A percentile compares a stretch with the other conserved stretches of the same genome.
phyloP scores from a whole-genome alignment of 345 rosid genomes.

The Lepidium africanum region DNA sequence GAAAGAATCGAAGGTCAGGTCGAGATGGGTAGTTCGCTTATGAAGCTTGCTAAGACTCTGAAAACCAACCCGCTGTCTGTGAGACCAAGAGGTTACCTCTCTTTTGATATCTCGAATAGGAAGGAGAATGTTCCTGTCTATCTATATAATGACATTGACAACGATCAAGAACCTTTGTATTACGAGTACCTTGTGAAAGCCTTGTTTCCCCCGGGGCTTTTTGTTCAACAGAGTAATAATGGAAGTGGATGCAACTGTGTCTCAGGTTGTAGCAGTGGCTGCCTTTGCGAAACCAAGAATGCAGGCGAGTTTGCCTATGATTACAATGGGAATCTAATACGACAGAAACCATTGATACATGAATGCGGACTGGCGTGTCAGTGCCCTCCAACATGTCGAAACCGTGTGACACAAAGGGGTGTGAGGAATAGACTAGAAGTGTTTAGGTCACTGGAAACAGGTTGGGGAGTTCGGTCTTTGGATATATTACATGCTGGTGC shows the following conservation, averaged over 20 bases:
- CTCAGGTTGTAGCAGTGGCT: slow-evolving; percentile 55
- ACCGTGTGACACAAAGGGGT: slow-evolving; percentile 75
- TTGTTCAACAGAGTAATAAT: slow-evolving; percentile 21
- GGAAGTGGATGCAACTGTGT: slow-evolving; percentile 69
- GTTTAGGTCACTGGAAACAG: slow-evolving; percentile 81
- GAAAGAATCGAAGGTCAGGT: slow-evolving; percentile 73
- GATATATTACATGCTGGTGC: slow-evolving; percentile 85
- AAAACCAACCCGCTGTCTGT: slow-evolving; percentile 45
- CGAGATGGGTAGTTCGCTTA: slow-evolving; percentile 66
- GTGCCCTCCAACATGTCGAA: slow-evolving; percentile 74
- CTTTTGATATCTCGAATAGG: slow-evolving; percentile 62
- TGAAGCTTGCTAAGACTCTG: slow-evolving; percentile 62
- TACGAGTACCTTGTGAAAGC: slow-evolving; percentile 64
- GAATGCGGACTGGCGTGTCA: slow-evolving; percentile 74
- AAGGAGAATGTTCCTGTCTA: slow-evolving; percentile 60
- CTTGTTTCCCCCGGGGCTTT: slow-evolving; percentile 52
- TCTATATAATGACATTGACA: slow-evolving; percentile 71
- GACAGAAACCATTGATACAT: slow-evolving; percentile 65
- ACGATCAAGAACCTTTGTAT: slow-evolving; percentile 68
- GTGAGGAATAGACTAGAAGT: slow-evolving; percentile 64
- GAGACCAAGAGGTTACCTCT: slow-evolving; percentile 67
- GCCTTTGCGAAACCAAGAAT: slow-evolving; percentile 64
- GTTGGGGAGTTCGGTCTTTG: slow-evolving; percentile 92
- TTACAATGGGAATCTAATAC: slow-evolving; percentile 49
- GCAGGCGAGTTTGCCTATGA: slow-evolving; percentile 84